These are phyloP conservation scores for Mentha longifolia DNA, from an alignment of 257 asterid genomes.

Conservation along the genomic window DNA sequence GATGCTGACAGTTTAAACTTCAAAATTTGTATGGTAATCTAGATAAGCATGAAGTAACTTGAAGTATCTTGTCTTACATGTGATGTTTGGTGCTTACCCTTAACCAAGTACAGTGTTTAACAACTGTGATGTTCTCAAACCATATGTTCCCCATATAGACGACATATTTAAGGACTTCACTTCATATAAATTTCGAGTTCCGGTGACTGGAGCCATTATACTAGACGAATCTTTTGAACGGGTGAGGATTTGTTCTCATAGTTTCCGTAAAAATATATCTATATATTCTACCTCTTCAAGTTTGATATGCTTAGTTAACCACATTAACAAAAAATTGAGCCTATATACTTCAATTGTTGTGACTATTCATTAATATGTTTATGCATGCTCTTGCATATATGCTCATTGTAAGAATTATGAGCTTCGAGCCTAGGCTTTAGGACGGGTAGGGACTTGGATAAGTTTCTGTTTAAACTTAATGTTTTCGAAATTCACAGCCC, in stretches of 20 bases:
- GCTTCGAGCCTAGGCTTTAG: too few relatives aligned
- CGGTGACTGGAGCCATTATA: slow-evolving; percentile 87
- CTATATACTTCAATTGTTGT: neutral
- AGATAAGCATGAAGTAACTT: neutral
- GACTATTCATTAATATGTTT: neutral
- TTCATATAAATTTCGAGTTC: slow-evolving; percentile 87
- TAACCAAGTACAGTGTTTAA: slow-evolving; percentile 68
- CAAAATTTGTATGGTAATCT: neutral
- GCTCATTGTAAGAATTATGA: neutral
- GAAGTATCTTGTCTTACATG: slow-evolving; percentile 8
- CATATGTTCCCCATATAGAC: slow-evolving; percentile 80
- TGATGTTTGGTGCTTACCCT: slow-evolving; percentile 44
- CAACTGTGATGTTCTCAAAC: slow-evolving; percentile 87
- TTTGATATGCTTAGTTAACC: slow-evolving; percentile 3
- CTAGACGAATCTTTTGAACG: slow-evolving; percentile 79
- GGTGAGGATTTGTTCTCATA: slow-evolving; percentile 49
- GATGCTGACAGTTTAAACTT: neutral
- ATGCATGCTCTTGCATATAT: neutral
- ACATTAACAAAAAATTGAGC: neutral
- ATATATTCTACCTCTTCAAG: neutral
- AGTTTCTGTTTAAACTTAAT: slow-evolving; percentile 1
- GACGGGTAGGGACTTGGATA: neutral
- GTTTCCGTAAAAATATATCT: neutral
- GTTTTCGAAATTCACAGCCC: slow-evolving; percentile 5
- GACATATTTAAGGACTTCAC: slow-evolving; percentile 92